Evolutionary conservation across 1,284 basidiomycete genomes (phyloP), one percentile per base, ranked within the genome.

Genomic region (Vanrija sp.): DNA sequence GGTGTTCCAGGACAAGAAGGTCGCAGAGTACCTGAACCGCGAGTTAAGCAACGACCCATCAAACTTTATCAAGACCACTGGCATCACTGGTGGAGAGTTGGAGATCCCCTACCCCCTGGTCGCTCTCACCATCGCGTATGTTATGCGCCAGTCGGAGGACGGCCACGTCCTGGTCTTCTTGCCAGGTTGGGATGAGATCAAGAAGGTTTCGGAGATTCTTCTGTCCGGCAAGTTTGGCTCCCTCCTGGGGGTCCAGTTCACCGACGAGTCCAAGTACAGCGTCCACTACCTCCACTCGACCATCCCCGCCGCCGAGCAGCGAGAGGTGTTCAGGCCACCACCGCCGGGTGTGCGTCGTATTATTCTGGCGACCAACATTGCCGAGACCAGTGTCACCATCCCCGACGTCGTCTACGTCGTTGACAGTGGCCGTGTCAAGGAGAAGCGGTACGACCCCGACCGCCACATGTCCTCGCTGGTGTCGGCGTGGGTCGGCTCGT

Each of bases 321-420:
- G 93, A 70, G 81, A 85, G 54, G 88, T 98, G 53, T 97, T 98
- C 72, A 85, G 87, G 19, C 87, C 89, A 4, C 86, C 90, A 15
- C 80, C 84, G 0, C 62, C 72, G 3, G 89, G 90, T 18, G 82
- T 93, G 19, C 85, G 94, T 57, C 84, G 91, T 18, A 81, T 98
- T 68, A 95, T 97, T 62, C 80, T 97, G 39, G 84, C 94, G 3
- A 98, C 94, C 44, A 98, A 97, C 75, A 95, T 98, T 56, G 95
- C 94, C 14, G 94, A 98, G 77, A 96, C 93, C 1, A 93, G 89
- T 6, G 83, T 98, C 63, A 98, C 94, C 1, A 97, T 98, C 62
- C 94, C 94, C 1, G 90, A 97, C 67, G 92, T 97, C 24, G 92
- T 96, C 6, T 94, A 91, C 68, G 94, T 98, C 45, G 85, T 97